Percentiles rank a stretch among this genome's conserved stretches.
phyloP scores from a whole-genome alignment of 2,329 filamentous ascomycete species.

The Aureobasidium sp. region DNA sequence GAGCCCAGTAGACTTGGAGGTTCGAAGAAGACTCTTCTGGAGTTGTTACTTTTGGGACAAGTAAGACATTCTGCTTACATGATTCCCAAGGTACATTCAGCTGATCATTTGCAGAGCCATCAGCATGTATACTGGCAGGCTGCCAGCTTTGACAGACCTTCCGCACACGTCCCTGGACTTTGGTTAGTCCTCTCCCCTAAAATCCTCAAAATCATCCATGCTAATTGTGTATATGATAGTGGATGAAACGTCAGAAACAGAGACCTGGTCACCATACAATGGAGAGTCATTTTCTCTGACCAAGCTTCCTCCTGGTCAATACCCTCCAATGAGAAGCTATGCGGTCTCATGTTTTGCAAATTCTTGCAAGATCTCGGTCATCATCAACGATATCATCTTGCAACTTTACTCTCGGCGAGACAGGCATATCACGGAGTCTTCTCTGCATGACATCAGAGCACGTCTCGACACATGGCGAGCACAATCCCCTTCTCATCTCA shows the following conservation, averaged over 20 bases:
- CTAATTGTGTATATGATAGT: not conserved
- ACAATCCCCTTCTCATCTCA: not conserved
- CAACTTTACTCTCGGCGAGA: not conserved
- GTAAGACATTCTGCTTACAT: not conserved
- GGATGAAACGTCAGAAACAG: not conserved
- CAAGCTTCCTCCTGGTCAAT: not conserved
- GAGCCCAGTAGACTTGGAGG: not conserved
- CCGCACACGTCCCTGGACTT: not conserved
- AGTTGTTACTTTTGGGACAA: not conserved
- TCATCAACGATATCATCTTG: not conserved
- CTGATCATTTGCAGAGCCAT: not conserved
- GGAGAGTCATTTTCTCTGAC: not conserved
- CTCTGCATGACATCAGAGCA: not conserved
- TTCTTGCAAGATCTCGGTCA: not conserved
- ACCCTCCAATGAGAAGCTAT: not conserved
- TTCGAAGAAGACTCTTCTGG: not conserved
- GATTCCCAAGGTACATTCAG: too few species aligned
- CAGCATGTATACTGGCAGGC: not conserved
- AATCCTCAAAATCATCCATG: not conserved
- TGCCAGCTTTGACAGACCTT: not conserved
- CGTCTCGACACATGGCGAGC: not conserved
- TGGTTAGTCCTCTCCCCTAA: not conserved
- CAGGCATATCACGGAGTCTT: not conserved
- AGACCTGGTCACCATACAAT: not conserved
- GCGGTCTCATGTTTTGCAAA: not conserved